Evolutionary conservation across 345 rosid genomes (phyloP).

Genomic region (Pelargonium nanum): DNA sequence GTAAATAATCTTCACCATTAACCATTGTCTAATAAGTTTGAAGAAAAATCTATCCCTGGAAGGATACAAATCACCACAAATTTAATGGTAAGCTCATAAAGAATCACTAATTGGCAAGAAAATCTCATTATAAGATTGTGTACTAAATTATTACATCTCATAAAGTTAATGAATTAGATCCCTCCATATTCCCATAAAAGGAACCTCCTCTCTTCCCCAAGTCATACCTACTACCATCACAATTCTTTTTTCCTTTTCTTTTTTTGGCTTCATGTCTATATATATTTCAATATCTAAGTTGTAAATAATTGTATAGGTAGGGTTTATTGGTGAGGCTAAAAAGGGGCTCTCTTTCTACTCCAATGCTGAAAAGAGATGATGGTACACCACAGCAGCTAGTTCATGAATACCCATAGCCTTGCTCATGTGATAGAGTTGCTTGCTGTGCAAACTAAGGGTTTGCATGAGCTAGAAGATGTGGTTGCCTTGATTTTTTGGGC

Average conservation of each 20-base stretch:
- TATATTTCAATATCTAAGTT: not conserved
- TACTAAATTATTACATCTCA: too few species aligned
- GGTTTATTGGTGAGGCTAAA: not conserved
- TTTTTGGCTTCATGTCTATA: not conserved
- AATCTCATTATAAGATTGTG: not conserved
- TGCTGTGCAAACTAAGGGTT: not conserved
- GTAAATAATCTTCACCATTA: not conserved
- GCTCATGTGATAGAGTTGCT: not conserved
- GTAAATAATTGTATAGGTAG: not conserved
- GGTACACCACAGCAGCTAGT: not conserved
- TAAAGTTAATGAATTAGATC: not conserved
- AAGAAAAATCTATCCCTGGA: not conserved
- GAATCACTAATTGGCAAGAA: not conserved
- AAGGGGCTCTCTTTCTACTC: not conserved
- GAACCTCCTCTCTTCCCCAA: not conserved
- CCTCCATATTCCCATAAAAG: not conserved
- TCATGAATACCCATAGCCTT: not conserved
- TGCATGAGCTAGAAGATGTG: not conserved
- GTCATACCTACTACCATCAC: not conserved
- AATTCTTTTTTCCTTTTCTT: not conserved
- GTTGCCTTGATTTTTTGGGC: not conserved
- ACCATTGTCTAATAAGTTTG: not conserved
- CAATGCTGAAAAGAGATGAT: not conserved
- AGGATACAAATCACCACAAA: not conserved
- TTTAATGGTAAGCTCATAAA: not conserved